Base-by-base conservation (phyloP, 139 green algal species). In the Marvania coccoides region DNA sequence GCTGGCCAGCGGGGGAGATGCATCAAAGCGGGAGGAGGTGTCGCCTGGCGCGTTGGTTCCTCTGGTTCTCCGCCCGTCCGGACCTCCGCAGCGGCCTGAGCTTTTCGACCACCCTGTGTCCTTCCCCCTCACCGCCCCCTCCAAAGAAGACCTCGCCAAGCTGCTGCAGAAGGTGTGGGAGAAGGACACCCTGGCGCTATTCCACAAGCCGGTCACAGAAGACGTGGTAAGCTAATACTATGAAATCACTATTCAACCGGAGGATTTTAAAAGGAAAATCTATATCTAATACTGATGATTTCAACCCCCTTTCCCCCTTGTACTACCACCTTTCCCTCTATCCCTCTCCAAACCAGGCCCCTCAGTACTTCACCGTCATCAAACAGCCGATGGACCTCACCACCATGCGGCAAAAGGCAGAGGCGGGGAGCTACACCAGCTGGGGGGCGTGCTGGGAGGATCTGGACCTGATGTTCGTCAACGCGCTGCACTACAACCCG, bases 381-480 rank as follows among this genome's bases (percentile, higher is more conserved):
- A 83, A 86, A 54, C 39, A 84, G 26, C 84, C 86, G 26, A 95
- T 95, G 88, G 88, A 94, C 71, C 83, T 95, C 38, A 74, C 53
- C 2, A 92, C 82, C 7, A 89, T 95, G 60, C 68, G 72, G 10
- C 46, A 71, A 47, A 85, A 86, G 63, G 39, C 89, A 26, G 47
- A 72, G 19, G 12, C 14, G 8, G 74, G 67, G 4, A 31, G 58
- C 15, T 90, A 90, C 75, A 39, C 9, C n/a, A 61, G 29, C 39
- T 90, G 76, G 73, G 63, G 77, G 13, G 51, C 54, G n/a, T 65
- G 86, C 38, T 48, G 70, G 37, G 68, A 56, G 33, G 73, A 83
- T 66, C 71, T 79, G 73, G 54, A 80, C 57, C 57, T 82, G 7
- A 89, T 89, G 75, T 87, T 86, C 57, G 56, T 28, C 33, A 90